A percentile compares a stretch with the other conserved stretches of the same genome.
phyloP scores from a whole-genome alignment of 192 early-diverging fungal genomes.

The Gigaspora rosea region DNA sequence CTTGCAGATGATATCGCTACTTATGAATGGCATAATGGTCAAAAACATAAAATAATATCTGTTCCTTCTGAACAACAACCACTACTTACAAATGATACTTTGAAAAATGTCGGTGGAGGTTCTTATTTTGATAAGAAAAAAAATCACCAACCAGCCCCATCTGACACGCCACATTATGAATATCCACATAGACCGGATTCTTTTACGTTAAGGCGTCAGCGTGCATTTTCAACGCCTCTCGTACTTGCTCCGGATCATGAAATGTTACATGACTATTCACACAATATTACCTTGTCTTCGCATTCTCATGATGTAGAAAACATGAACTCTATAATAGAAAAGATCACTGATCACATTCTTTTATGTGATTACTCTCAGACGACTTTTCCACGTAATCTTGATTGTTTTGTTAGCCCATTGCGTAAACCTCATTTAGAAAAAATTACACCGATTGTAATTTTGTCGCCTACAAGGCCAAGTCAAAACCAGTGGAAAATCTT shows the following conservation, averaged over 20 bases:
- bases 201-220: constrained; percentile 20
- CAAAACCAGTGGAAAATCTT: constrained; percentile 28
- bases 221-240: constrained; percentile 31
- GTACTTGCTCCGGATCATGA: not conserved
- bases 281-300: not conserved
- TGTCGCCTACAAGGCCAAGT: constrained; percentile 21
- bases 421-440: constrained; percentile 27
- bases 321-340: constrained; percentile 7
- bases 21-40: not conserved
- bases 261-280: not conserved
- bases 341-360: constrained; percentile 22
- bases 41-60: not conserved
- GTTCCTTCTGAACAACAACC: constrained; percentile 12
- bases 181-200: constrained; percentile 32
- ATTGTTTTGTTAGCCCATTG: constrained; percentile 34
- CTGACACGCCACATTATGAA: not conserved
- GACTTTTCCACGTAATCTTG: constrained; percentile 29
- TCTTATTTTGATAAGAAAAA: constrained; percentile 28
- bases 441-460: constrained; percentile 28
- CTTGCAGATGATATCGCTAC: constrained; percentile 14
- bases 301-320: not conserved
- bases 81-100: constrained; percentile 12
- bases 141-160: not conserved
- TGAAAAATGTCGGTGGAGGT: constrained; percentile 25
- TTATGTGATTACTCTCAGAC: constrained; percentile 28